Percentiles rank a stretch among this genome's conserved stretches.
phyloP scores from a whole-genome alignment of 768 basidiomycete genomes.

The Mycena rosella region DNA sequence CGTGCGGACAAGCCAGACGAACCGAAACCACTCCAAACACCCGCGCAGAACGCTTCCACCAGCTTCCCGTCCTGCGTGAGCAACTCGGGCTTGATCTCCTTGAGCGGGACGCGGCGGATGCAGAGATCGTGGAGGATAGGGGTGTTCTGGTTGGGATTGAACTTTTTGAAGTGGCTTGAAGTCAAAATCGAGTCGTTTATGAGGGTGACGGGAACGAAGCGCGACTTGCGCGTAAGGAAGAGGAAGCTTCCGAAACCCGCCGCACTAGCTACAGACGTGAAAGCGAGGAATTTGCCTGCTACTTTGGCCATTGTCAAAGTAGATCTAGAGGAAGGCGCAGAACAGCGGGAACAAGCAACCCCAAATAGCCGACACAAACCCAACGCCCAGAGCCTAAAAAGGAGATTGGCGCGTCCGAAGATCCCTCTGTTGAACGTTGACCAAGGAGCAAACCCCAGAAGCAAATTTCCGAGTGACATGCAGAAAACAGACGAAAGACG shows the following conservation, averaged over 20 bases:
- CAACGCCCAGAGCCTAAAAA: neutral
- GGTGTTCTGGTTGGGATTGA: constrained; percentile 36
- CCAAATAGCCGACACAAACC: too few species aligned
- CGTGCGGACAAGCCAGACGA: neutral
- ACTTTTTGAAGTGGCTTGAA: constrained; percentile 27
- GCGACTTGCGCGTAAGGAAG: constrained; percentile 30
- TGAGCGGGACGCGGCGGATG: constrained; percentile 34
- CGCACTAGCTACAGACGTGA: constrained; percentile 29
- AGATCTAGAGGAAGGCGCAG: too few species aligned
- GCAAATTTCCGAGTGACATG: neutral
- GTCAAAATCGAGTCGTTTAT: constrained; percentile 18
- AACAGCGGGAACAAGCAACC: too few species aligned
- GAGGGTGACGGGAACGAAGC: constrained; percentile 31
- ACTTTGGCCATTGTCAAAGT: constrained; percentile 34
- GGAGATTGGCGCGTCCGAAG: neutral
- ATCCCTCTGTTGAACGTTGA: neutral
- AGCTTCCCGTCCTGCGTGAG: constrained; percentile 33
- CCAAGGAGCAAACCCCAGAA: too few species aligned
- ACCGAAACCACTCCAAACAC: constrained; percentile 36
- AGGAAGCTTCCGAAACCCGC: constrained; percentile 35
- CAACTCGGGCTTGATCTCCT: constrained; percentile 32
- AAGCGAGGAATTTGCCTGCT: constrained; percentile 25
- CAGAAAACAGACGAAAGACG: too few species aligned
- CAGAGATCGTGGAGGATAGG: constrained; percentile 27
- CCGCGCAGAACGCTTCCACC: constrained; percentile 34